Conservation (phyloP, 441 rosid species). For the Macaranga tanarius region DNA sequence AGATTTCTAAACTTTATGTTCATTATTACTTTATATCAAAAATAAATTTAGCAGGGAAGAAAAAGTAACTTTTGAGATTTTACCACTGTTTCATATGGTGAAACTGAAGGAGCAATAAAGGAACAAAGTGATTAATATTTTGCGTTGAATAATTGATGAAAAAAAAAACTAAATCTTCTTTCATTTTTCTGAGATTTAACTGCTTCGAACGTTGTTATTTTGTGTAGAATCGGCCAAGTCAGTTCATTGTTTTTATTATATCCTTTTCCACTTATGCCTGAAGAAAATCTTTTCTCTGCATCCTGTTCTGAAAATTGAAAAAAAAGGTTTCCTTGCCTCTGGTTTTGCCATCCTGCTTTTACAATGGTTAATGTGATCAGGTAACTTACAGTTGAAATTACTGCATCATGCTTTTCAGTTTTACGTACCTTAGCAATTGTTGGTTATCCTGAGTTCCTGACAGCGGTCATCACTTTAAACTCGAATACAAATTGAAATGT, state of each 20-base stretch:
- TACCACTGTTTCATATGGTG: background rate
- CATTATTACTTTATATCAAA: background rate
- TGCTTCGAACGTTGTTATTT: background rate
- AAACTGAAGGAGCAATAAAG: background rate
- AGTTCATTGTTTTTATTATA: too few relatives aligned
- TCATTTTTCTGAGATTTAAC: background rate
- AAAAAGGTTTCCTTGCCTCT: background rate
- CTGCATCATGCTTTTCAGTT: background rate
- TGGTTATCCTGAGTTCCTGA: background rate
- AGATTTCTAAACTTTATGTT: slow-evolving; percentile 7
- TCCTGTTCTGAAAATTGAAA: background rate
- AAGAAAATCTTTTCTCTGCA: background rate
- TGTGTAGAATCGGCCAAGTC: background rate
- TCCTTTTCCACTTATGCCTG: too few relatives aligned
- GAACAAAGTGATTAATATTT: background rate
- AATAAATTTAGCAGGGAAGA: background rate
- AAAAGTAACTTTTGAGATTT: background rate
- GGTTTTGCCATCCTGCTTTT: background rate
- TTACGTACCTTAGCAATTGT: background rate
- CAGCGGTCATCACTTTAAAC: too few relatives aligned
- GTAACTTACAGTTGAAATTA: background rate
- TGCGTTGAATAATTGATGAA: background rate
- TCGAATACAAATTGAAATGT: background rate
- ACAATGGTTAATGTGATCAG: background rate
- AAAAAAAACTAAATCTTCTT: background rate